phyloP scores from a whole-genome alignment of 306 rosid species.

The Malus domestica region ASM211411v1 NC_041789.1:31780501-31781000 shows the following conservation, averaged over 20 bases:
- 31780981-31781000: constrained; percentile 11
- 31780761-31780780: constrained; percentile 21
- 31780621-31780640: constrained; percentile 84
- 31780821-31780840: background rate
- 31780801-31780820: background rate
- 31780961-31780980: constrained; percentile 1
- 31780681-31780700: constrained; percentile 65
- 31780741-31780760: constrained; percentile 27
- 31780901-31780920: background rate
- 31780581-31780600: constrained; percentile 85
- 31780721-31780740: constrained; percentile 19
- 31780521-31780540: constrained; percentile 69
- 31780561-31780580: constrained; percentile 80
- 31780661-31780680: constrained; percentile 79
- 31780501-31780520: constrained; percentile 74
- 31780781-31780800: constrained; percentile 65
- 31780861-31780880: background rate
- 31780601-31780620: constrained; percentile 59
- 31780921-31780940: background rate
- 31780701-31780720: constrained; percentile 46
- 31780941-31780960: background rate
- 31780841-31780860: background rate
- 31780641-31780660: constrained; percentile 80
- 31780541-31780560: constrained; percentile 54
- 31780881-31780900: background rate